Evolutionary conservation across 257 asterid genomes (phyloP).

Genomic region (Paulownia fortunei): DNA sequence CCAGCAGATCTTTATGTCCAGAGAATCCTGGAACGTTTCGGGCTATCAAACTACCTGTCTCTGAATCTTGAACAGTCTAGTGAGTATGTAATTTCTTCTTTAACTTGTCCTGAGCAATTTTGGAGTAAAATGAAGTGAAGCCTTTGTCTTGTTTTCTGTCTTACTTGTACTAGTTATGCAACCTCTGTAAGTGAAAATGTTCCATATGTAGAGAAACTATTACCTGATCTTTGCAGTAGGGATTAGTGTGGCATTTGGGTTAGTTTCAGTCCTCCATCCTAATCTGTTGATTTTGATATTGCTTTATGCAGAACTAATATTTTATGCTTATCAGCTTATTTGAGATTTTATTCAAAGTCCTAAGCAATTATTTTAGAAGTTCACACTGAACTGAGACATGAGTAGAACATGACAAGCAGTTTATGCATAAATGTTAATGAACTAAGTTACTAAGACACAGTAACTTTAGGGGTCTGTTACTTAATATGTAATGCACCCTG

Average conservation of each 20-base stretch:
- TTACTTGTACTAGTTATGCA: slow-evolving; percentile 35
- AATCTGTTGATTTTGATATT: slow-evolving; percentile 9
- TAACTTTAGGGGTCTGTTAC: background rate
- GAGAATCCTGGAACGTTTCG: slow-evolving; percentile 92
- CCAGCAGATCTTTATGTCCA: slow-evolving; percentile 85
- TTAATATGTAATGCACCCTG: background rate
- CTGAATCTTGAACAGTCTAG: slow-evolving; percentile 79
- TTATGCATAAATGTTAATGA: background rate
- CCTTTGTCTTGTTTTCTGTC: slow-evolving; percentile 17
- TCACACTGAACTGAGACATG: background rate
- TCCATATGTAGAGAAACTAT: slow-evolving; percentile 11
- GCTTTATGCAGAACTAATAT: slow-evolving; percentile 1
- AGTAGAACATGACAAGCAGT: background rate
- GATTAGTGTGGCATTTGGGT: slow-evolving; percentile 8
- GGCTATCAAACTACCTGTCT: slow-evolving; percentile 72
- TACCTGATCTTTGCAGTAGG: slow-evolving; percentile 13
- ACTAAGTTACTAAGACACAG: background rate
- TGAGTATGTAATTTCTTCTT: slow-evolving; percentile 77
- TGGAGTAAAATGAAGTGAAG: background rate
- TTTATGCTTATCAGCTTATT: background rate
- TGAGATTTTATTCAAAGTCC: background rate
- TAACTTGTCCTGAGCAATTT: slow-evolving; percentile 37
- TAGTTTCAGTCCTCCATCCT: slow-evolving; percentile 1
- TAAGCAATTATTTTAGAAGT: slow-evolving; percentile 8
- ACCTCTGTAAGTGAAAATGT: slow-evolving; percentile 11